Evolutionary conservation across 2,329 filamentous ascomycete genomes (phyloP), one percentile per base, ranked within the genome.

Genomic region (Cladosporium sp.): DNA sequence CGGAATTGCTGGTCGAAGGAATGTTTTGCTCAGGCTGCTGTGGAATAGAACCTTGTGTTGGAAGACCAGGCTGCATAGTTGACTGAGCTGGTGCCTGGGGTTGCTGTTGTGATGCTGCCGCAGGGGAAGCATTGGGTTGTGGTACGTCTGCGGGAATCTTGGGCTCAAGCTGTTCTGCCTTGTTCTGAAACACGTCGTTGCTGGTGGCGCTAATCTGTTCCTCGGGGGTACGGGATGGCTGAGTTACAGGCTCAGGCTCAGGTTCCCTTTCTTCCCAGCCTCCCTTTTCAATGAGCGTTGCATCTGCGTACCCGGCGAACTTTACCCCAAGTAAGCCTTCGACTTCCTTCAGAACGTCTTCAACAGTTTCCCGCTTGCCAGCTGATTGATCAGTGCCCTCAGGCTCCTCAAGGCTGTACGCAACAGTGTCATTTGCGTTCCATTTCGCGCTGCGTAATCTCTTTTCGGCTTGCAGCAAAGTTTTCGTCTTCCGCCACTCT

Each of bases 331-430:
- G 76, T 2, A 81, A 72, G 43, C 77, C 72, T 69, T 95, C 88
- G 1, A 95, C 80, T 49, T 88, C 81, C 36, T 80, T 76, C 19
- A 91, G 78, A 33, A 96, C 83, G 47, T 88, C 83, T 20, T 90
- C 85, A 11, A 91, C 73, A 13, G 76, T 79, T 61, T 78, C 77
- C 55, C 70, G 73, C 50, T 50, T 71, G 13, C 32, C 52, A 19
- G 46, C 49, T n/a, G 41, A 19, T 12, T 29, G 68, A 4, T 55
- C 58, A 33, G 58, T 59, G 64, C 45, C 70, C 65, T 8, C 69
- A 35, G 80, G 77, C 7, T 80, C 81, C 7, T 69, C 69, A 25
- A 62, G 41, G 73, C 72, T 39, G 78, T 77, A 54, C 50, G 58
- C 38, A 56, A 56, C 58, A 43, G 53, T 48, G 22, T 61, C 60